Percentiles rank a stretch among this genome's conserved stretches.
These are phyloP conservation scores for Mucor mucedo DNA, from an alignment of 371 early-diverging fungal genomes.

Conservation along the genomic window DNA sequence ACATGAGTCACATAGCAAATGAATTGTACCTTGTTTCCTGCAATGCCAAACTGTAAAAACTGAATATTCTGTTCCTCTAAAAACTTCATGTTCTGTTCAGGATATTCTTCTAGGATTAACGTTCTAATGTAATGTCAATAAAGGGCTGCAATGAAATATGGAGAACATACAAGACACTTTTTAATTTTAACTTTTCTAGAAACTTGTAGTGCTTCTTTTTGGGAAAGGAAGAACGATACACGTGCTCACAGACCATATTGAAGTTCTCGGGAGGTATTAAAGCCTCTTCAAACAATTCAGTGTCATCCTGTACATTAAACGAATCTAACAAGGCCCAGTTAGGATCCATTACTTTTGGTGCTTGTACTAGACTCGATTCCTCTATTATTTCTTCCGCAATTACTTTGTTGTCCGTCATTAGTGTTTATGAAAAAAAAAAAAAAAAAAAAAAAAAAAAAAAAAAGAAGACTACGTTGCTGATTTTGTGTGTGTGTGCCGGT, in stretches of 20 bases:
- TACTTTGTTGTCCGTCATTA: neutral
- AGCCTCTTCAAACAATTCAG: conserved; percentile 62
- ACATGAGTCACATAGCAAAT: too few species aligned
- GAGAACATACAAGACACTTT: conserved; percentile 76
- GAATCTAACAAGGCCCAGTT: conserved; percentile 41
- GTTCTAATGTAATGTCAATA: conserved; percentile 58
- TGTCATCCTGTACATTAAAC: conserved; percentile 49
- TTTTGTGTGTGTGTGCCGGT: neutral
- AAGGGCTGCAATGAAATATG: neutral
- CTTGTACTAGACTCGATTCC: conserved; percentile 4
- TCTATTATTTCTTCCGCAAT: neutral
- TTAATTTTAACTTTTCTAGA: conserved; percentile 85
- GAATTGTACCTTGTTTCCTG: conserved; percentile 86
- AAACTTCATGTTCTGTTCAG: conserved; percentile 89
- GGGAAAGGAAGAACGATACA: conserved; percentile 92
- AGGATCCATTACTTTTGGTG: conserved; percentile 23
- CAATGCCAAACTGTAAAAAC: conserved; percentile 93
- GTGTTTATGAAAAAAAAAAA: neutral
- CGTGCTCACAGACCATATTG: conserved; percentile 88
- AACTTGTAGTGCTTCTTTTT: conserved; percentile 92
- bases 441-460: conserved; percentile 1
- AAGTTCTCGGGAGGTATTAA: conserved; percentile 92
- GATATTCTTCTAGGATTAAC: conserved; percentile 93
- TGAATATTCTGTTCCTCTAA: conserved; percentile 82
- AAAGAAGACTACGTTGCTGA: neutral